Conservation (phyloP, 1,284 basidiomycete species). For the Pseudozyma sp. region DNA sequence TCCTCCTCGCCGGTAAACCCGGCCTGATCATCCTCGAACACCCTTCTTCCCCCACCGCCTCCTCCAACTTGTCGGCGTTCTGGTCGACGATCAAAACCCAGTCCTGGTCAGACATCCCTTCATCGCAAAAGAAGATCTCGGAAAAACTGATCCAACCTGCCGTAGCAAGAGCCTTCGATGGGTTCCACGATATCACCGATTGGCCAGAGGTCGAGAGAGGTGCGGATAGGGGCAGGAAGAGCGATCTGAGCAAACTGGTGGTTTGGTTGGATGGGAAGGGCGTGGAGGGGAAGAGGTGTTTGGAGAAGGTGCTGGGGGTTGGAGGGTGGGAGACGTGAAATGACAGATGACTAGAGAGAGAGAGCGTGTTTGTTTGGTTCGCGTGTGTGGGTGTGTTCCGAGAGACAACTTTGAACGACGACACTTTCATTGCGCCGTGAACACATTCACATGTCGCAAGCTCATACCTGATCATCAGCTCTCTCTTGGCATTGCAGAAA, state of each 20-base stretch:
- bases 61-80: conserved; percentile 27
- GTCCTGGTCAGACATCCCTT: conserved; percentile 53
- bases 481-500: no score
- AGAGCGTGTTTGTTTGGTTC: neutral
- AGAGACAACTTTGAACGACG: no score
- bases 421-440: no score
- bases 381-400: neutral
- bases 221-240: conserved; percentile 30
- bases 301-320: conserved; percentile 30
- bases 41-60: conserved; percentile 21
- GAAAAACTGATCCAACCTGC: conserved; percentile 29
- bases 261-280: conserved; percentile 37
- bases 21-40: conserved; percentile 57
- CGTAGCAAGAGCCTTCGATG: conserved; percentile 7
- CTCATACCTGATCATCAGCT: no score
- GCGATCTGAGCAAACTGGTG: conserved; percentile 42
- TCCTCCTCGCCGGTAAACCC: conserved; percentile 60
- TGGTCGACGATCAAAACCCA: conserved; percentile 52
- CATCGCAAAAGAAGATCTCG: conserved; percentile 57
- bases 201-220: conserved; percentile 33
- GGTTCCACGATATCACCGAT: conserved; percentile 50
- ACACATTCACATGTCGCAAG: no score
- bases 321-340: conserved; percentile 27
- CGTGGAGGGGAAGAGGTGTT: conserved; percentile 17
- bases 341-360: neutral